Base-by-base conservation (phyloP, 2,329 filamentous ascomycete genomes). In the Trichoderma sp. region DNA sequence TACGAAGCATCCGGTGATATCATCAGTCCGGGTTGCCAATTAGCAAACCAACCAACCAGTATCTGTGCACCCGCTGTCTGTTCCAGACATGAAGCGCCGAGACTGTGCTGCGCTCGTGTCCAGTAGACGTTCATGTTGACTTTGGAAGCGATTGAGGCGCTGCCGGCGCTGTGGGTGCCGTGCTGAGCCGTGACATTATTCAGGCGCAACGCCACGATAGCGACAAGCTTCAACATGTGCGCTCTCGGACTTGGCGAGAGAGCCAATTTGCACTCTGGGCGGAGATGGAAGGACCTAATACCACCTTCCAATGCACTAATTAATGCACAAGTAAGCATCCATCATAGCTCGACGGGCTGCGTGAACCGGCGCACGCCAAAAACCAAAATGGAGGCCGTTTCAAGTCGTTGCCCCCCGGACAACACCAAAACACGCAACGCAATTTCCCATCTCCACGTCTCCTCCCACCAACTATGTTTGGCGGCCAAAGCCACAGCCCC, bases 371-470 rank as follows among this genome's bases (percentile, higher is more conserved):
- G 53, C 63, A 66, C 53, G 56, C 65, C 65, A 68, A 43, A 56
- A 43, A 49, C 2, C 13, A 40, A 62, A 61, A 4, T 13, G 4
- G 57, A 68, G 65, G 62, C 40, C 66, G 69, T 67, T 70, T 70
- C 70, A 70, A 62, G 57, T 62, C 27, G 57, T 57, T 52, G 29
- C 52, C 66, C 66, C 68, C 68, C 60, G 57, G 61, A 69, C 68
- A 65, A 68, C 68, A 66, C 60, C 68, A 65, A 57, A 60, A 59
- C 60, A 60, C 70, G 69, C 71, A 72, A 70, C 74, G 75, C 74
- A 76, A 76, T 76, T 76, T 76, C 74, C 66, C 71, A 70, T 70
- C 70, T 68, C 58, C 70, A 70, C 70, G 68, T 37, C 70, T 59
- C 55, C 64, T 59, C 57, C 68, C 68, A 65, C 70, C 70, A 67